These are phyloP conservation scores for Macrocybe gigantea DNA, from an alignment of 768 basidiomycete species.

Conservation along the genomic window DNA sequence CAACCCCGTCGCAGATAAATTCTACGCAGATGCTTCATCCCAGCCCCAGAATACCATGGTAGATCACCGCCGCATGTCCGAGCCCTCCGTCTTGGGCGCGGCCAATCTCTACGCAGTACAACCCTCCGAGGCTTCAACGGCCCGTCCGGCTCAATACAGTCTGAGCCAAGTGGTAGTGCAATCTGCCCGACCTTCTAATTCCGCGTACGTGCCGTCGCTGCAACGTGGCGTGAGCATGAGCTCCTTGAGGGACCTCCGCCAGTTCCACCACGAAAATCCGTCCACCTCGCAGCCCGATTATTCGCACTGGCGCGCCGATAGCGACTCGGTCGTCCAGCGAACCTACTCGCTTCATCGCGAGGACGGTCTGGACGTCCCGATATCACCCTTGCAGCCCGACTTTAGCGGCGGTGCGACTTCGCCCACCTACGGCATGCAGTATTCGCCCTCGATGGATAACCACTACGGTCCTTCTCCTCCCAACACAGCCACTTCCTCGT, in stretches of 20 bases:
- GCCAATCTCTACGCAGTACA: conserved; percentile 33
- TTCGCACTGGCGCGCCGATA: conserved; percentile 30
- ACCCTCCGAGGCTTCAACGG: conserved; percentile 19
- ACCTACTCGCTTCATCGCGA: conserved; percentile 24
- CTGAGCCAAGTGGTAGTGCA: conserved; percentile 13
- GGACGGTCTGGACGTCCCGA: conserved; percentile 37
- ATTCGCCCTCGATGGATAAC: conserved; percentile 41
- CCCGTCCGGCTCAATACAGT: conserved; percentile 33
- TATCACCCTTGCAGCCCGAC: conserved; percentile 50
- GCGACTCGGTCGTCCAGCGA: conserved; percentile 21
- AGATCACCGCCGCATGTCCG: conserved; percentile 67
- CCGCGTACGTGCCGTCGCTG: conserved; percentile 34
- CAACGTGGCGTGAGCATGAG: conserved; percentile 42
- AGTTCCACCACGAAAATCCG: conserved; percentile 30
- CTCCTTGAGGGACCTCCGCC: conserved; percentile 37
- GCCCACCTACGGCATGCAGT: conserved; percentile 32
- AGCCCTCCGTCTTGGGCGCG: conserved; percentile 43
- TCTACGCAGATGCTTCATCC: conserved; percentile 27
- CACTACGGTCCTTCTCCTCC: conserved; percentile 59
- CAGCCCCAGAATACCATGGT: conserved; percentile 29
- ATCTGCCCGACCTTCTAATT: conserved; percentile 22
- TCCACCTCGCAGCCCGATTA: conserved; percentile 20
- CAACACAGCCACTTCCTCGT: conserved; percentile 55
- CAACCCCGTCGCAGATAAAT: conserved; percentile 24
- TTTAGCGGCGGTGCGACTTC: conserved; percentile 38